phyloP scores from a whole-genome alignment of 352 stramenopile genomes.

The Phytophthora colocasiae region DNA sequence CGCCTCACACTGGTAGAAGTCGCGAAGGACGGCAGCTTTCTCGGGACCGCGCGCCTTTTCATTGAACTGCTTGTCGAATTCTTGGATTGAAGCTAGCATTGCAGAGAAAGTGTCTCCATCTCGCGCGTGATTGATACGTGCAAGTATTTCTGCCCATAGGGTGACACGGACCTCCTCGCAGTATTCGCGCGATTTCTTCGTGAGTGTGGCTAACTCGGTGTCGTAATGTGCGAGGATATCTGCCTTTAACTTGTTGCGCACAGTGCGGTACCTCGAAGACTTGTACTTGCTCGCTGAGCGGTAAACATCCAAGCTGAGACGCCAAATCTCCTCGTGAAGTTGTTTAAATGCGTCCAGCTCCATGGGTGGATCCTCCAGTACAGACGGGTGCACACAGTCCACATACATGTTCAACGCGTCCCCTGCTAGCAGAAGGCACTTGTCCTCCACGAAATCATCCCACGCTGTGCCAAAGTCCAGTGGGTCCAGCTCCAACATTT shows the following conservation, averaged over 20 bases:
- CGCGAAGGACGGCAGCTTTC: conserved; percentile 55
- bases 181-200: conserved; percentile 52
- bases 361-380: conserved; percentile 63
- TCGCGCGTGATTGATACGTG: conserved; percentile 8
- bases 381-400: conserved; percentile 73
- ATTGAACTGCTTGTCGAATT: conserved; percentile 63
- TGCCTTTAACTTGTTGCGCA: conserved; percentile 61
- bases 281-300: conserved; percentile 51
- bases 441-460: conserved; percentile 71
- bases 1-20: conserved; percentile 66
- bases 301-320: conserved; percentile 77
- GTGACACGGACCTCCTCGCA: conserved; percentile 51
- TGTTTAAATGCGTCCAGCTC: conserved; percentile 68
- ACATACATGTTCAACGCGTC: conserved; percentile 77
- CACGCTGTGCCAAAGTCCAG: conserved; percentile 69
- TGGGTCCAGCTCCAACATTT: conserved; percentile 39
- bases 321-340: conserved; percentile 76
- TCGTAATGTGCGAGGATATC: conserved; percentile 53
- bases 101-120: conserved; percentile 41
- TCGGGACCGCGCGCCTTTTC: conserved; percentile 57
- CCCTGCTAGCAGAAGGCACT: conserved; percentile 55
- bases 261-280: conserved; percentile 48
- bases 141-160: conserved; percentile 53
- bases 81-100: conserved; percentile 53
- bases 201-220: conserved; percentile 48